These are phyloP conservation scores for Nelumbo lutea DNA, from an alignment of 164 flowering plant species.

Conservation along the genomic window DNA sequence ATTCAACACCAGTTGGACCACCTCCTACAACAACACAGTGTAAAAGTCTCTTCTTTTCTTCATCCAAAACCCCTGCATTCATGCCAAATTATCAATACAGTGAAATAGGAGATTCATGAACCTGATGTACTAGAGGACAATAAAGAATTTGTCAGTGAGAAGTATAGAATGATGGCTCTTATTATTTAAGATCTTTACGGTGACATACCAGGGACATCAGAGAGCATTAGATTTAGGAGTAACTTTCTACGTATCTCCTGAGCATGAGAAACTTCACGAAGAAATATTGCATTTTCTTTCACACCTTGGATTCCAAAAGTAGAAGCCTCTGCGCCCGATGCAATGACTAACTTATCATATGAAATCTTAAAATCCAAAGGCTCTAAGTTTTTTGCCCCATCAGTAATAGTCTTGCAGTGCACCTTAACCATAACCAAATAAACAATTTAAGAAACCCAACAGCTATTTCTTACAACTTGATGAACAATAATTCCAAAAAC, in stretches of 20 bases:
- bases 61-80: slow-evolving; percentile 69
- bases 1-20: slow-evolving; percentile 99
- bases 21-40: slow-evolving; percentile 99
- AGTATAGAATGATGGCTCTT: neutral
- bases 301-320: slow-evolving; percentile 93
- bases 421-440: slow-evolving; percentile 37
- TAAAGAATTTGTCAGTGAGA: neutral
- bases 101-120: neutral
- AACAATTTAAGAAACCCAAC: neutral
- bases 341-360: slow-evolving; percentile 89
- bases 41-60: slow-evolving; percentile 72
- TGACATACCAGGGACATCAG: slow-evolving; percentile 77
- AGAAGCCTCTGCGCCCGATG: slow-evolving; percentile 77
- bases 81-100: neutral
- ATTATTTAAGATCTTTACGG: neutral
- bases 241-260: slow-evolving; percentile 90
- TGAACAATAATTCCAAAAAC: neutral
- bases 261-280: slow-evolving; percentile 93
- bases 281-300: slow-evolving; percentile 78
- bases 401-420: slow-evolving; percentile 68
- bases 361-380: slow-evolving; percentile 78
- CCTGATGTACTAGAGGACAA: neutral
- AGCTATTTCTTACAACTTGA: neutral
- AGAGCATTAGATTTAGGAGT: slow-evolving; percentile 89
- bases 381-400: slow-evolving; percentile 35